Conservation (phyloP, 1,139 yeast genomes). For the Williopsis jadinii region DNA sequence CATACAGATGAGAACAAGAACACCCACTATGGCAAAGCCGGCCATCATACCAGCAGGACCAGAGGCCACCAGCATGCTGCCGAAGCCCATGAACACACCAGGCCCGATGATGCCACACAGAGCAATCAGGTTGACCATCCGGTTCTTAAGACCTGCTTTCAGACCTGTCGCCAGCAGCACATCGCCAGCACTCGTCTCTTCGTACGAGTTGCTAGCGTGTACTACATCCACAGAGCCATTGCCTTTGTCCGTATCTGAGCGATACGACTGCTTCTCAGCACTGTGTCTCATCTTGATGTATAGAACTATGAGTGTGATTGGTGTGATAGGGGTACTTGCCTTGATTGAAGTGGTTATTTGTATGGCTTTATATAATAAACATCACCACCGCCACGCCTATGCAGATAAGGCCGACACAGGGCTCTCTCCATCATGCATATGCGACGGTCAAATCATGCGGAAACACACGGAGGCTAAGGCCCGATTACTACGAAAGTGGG, state of each 20-base stretch:
- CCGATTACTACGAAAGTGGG: too few species aligned
- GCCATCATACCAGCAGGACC: conserved; percentile 65
- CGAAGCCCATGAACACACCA: conserved; percentile 63
- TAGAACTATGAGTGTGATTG: too few species aligned
- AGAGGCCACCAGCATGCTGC: conserved; percentile 38
- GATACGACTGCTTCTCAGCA: background rate
- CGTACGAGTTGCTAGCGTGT: too few species aligned
- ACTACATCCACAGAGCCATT: too few species aligned
- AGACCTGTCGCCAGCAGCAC: conserved; percentile 19
- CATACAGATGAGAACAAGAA: conserved; percentile 53
- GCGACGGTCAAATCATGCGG: too few species aligned
- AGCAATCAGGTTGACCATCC: conserved; percentile 49
- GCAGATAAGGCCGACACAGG: too few species aligned
- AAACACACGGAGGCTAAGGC: too few species aligned
- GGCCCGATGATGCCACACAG: conserved; percentile 72
- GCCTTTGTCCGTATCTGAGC: conserved; percentile 2
- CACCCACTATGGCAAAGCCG: conserved; percentile 50
- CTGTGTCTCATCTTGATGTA: background rate
- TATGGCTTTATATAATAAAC: too few species aligned
- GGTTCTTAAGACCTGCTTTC: conserved; percentile 26
- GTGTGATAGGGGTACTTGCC: too few species aligned
- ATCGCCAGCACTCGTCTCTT: conserved; percentile 23
- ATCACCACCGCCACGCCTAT: too few species aligned
- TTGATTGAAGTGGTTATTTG: too few species aligned
- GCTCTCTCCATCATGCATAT: too few species aligned